Conservation (phyloP, 805 yeast genomes). For the Ogataea saltuana region DNA sequence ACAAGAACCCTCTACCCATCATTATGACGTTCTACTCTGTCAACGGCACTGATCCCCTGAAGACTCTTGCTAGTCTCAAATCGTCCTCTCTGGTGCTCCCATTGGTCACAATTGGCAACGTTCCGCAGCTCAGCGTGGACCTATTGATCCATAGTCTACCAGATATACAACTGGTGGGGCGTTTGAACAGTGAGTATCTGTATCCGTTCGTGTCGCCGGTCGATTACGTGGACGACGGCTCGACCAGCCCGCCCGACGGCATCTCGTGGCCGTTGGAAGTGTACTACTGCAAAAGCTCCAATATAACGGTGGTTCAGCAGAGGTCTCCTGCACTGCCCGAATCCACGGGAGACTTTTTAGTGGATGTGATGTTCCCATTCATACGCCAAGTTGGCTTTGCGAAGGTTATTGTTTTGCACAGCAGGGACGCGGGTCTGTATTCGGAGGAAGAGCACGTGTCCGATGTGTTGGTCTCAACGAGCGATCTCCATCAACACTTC, state of each 20-base stretch:
- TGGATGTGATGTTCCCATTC: slow-evolving; percentile 52
- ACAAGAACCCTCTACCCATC: slow-evolving; percentile 23
- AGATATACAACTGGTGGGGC: slow-evolving; percentile 50
- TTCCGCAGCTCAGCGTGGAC: slow-evolving; percentile 82
- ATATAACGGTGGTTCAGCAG: slow-evolving; percentile 69
- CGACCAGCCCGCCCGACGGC: slow-evolving; percentile 41
- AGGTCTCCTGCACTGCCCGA: slow-evolving; percentile 83
- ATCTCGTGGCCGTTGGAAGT: slow-evolving; percentile 61
- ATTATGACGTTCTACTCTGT: too few species aligned
- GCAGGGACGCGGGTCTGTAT: slow-evolving; percentile 64
- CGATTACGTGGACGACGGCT: slow-evolving; percentile 44
- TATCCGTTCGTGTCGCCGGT: slow-evolving; percentile 86
- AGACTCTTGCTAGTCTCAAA: slow-evolving; percentile 21
- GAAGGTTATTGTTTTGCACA: slow-evolving; percentile 60
- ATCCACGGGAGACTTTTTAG: slow-evolving; percentile 49
- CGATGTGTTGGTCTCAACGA: neutral
- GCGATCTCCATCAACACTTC: neutral
- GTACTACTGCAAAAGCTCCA: slow-evolving; percentile 43
- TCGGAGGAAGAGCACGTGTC: slow-evolving; percentile 16
- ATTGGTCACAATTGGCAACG: slow-evolving; percentile 81
- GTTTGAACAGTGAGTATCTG: slow-evolving; percentile 58
- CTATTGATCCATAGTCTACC: slow-evolving; percentile 62
- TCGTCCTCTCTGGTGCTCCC: slow-evolving; percentile 65
- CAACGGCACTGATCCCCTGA: too few species aligned
- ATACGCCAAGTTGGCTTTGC: slow-evolving; percentile 42